Conservation (phyloP, 116 monocot species). For the Thalassia testudinum region DNA sequence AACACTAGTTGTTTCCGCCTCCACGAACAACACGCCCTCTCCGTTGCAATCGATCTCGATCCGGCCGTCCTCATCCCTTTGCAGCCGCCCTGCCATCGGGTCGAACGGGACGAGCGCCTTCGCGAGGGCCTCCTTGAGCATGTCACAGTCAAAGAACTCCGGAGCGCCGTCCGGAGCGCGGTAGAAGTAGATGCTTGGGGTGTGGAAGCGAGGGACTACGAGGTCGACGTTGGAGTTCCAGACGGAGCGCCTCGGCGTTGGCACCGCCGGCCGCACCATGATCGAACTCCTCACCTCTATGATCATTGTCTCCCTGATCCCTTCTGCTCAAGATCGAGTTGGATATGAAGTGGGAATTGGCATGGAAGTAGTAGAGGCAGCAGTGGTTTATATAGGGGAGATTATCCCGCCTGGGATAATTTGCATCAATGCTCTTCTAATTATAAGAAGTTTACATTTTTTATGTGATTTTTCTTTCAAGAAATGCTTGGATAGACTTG, state of each 20-base stretch:
- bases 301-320: no score
- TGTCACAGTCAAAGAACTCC: constrained; percentile 30
- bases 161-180: constrained; percentile 14
- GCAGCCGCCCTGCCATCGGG: constrained; percentile 75
- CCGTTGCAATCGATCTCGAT: constrained; percentile 73
- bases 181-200: constrained; percentile 89
- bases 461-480: no score
- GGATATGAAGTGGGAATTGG: no score
- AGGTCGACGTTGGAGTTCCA: constrained; percentile 95
- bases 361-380: no score
- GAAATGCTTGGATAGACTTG: no score
- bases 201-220: constrained; percentile 75
- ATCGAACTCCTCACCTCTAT: constrained; percentile 34
- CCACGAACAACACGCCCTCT: constrained; percentile 68
- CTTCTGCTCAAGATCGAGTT: no score
- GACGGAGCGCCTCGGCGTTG: constrained; percentile 41
- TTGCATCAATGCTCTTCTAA: no score
- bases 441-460: no score
- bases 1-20: constrained; percentile 32
- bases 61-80: constrained; percentile 51
- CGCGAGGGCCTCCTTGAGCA: constrained; percentile 38
- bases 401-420: no score
- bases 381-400: no score
- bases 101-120: constrained; percentile 66
- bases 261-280: constrained; percentile 56